These are phyloP conservation scores for Calendula officinalis DNA, from an alignment of 129 eudicot species.

Conservation along the genomic window DNA sequence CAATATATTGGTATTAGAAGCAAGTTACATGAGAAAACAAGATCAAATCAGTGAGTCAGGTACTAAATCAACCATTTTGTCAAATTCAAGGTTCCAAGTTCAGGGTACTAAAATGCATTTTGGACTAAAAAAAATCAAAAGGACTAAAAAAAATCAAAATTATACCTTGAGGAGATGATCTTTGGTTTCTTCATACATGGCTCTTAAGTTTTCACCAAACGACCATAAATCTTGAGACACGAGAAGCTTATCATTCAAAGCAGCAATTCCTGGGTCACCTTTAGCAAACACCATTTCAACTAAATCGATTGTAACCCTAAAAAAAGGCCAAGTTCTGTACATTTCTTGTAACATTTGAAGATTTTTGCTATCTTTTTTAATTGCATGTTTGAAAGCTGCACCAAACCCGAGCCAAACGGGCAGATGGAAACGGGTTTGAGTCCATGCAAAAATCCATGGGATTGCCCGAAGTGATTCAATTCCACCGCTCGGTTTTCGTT, in stretches of 20 bases:
- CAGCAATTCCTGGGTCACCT: slow-evolving; percentile 94
- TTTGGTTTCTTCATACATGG: slow-evolving; percentile 77
- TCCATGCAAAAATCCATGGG: slow-evolving; percentile 99
- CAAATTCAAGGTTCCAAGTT: neutral
- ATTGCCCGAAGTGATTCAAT: slow-evolving; percentile 97
- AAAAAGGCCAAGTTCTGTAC: slow-evolving; percentile 97
- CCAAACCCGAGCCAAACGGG: slow-evolving; percentile 99
- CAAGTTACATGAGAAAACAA: too few relatives aligned
- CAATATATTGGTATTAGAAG: too few relatives aligned
- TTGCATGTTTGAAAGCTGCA: slow-evolving; percentile 77
- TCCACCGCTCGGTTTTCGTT: slow-evolving; percentile 95
- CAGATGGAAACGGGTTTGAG: slow-evolving; percentile 96
- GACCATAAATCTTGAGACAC: slow-evolving; percentile 84
- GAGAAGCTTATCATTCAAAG: slow-evolving; percentile 88
- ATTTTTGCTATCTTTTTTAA: slow-evolving; percentile 60
- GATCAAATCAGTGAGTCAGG: too few relatives aligned
- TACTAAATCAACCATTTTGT: too few relatives aligned
- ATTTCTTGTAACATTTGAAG: slow-evolving; percentile 78
- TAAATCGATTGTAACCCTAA: slow-evolving; percentile 93
- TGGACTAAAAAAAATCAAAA: neutral
- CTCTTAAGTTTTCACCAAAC: slow-evolving; percentile 69
- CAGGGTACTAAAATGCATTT: neutral
- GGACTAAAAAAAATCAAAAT: slow-evolving; percentile 6
- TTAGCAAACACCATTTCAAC: slow-evolving; percentile 99
- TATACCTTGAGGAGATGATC: slow-evolving; percentile 78